These are phyloP conservation scores for Lentinula detonsa DNA, from an alignment of 768 basidiomycete species.

Conservation along the genomic window DNA sequence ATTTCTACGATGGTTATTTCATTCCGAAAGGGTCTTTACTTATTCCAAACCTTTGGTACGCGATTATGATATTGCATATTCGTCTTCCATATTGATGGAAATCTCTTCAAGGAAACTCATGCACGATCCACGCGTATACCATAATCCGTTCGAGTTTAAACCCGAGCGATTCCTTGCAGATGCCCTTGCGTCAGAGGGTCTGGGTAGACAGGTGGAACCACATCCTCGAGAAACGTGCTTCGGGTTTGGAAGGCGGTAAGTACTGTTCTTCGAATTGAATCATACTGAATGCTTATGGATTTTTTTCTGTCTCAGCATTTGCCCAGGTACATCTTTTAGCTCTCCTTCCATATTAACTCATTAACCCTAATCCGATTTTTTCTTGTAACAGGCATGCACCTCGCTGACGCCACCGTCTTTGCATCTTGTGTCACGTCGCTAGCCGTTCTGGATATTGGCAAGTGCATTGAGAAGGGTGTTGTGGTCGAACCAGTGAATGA, in stretches of 20 bases:
- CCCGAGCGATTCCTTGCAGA: constrained; percentile 51
- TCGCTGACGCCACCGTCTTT: constrained; percentile 50
- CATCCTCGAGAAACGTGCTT: constrained; percentile 61
- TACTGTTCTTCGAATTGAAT: constrained; percentile 6
- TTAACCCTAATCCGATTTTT: constrained; percentile 10
- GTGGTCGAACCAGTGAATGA: constrained; percentile 48
- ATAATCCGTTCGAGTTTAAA: constrained; percentile 47
- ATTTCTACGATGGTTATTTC: constrained; percentile 54
- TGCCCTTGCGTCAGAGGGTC: constrained; percentile 20
- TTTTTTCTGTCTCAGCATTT: constrained; percentile 22
- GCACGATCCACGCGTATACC: constrained; percentile 49
- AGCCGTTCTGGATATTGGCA: constrained; percentile 46
- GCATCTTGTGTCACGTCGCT: constrained; percentile 46
- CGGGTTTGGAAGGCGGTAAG: constrained; percentile 64
- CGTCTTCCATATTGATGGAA: constrained; percentile 5
- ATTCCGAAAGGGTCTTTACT: constrained; percentile 55
- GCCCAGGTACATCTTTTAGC: constrained; percentile 32
- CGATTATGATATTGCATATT: not conserved
- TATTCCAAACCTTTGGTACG: constrained; percentile 46
- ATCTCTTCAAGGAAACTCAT: constrained; percentile 36
- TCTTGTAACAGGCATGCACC: constrained; percentile 33
- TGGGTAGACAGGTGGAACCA: constrained; percentile 32
- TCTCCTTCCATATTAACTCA: not conserved
- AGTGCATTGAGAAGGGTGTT: constrained; percentile 37
- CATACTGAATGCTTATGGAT: not conserved